phyloP scores from a whole-genome alignment of 2,329 filamentous ascomycete genomes.

The Biscogniauxia sp. region DNA sequence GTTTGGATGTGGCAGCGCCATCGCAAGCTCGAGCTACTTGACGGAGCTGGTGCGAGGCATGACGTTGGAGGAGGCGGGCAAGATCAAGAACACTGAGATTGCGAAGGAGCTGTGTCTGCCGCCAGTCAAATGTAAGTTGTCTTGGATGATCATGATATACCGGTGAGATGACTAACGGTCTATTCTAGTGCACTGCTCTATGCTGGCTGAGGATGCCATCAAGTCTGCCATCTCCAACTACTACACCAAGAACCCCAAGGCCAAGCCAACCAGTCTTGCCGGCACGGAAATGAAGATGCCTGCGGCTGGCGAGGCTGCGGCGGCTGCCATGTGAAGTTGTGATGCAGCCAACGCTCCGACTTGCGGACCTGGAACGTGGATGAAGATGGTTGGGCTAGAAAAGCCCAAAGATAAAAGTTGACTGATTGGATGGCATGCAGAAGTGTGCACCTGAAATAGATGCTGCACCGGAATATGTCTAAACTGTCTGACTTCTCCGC shows the following conservation, averaged over 20 bases:
- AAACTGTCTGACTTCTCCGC: not conserved
- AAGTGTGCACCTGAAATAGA: not conserved
- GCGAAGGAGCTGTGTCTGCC: conserved; percentile 86
- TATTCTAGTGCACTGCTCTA: conserved; percentile 76
- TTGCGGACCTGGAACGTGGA: not conserved
- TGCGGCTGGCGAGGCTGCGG: conserved; percentile 43
- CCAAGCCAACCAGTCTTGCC: conserved; percentile 70
- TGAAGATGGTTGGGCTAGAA: not conserved
- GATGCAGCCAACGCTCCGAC: not conserved
- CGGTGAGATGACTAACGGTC: conserved; percentile 23
- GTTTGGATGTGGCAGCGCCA: conserved; percentile 79
- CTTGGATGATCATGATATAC: not conserved
- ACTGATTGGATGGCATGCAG: not conserved
- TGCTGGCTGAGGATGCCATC: conserved; percentile 90
- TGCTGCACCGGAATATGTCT: not conserved
- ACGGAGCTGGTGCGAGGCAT: conserved; percentile 94
- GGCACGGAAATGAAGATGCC: conserved; percentile 71
- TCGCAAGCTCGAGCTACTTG: conserved; percentile 90
- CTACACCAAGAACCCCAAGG: conserved; percentile 84
- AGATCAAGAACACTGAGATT: conserved; percentile 96
- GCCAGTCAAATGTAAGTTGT: conserved; percentile 67
- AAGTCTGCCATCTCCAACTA: conserved; percentile 90
- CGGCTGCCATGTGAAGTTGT: conserved; percentile 18
- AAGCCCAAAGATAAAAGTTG: not conserved
- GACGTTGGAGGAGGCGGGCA: conserved; percentile 89